Evolutionary conservation across 176 grass and related monocot species (phyloP).

Genomic region (Raddia guianensis): DNA sequence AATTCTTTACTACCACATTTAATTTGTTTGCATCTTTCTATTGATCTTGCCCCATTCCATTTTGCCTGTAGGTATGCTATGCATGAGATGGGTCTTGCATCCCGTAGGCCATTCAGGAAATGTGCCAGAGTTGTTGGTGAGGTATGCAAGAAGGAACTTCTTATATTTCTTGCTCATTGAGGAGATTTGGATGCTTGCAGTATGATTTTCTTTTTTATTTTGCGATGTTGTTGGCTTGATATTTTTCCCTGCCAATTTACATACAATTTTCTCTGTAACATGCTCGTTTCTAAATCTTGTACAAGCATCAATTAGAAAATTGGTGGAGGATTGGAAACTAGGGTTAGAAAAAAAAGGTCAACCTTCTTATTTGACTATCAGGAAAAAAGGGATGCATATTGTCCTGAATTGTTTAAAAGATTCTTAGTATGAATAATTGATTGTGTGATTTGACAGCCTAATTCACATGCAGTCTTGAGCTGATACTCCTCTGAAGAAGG

Average conservation of each 20-base stretch:
- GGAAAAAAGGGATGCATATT: not conserved
- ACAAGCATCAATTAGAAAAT: not conserved
- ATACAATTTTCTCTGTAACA: slow-evolving; percentile 5
- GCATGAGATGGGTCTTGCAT: slow-evolving; percentile 96
- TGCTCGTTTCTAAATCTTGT: not conserved
- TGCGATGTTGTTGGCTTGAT: not conserved
- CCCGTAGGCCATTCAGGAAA: slow-evolving; percentile 90
- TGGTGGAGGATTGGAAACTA: not conserved
- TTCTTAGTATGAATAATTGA: not conserved
- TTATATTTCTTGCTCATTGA: slow-evolving; percentile 11
- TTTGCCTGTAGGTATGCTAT: slow-evolving; percentile 73
- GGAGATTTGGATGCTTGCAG: slow-evolving; percentile 11
- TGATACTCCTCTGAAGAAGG: not conserved
- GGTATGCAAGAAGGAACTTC: slow-evolving; percentile 53
- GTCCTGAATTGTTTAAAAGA: not conserved
- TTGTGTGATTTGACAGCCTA: not conserved
- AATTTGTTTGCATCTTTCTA: slow-evolving; percentile 21
- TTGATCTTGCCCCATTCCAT: slow-evolving; percentile 28
- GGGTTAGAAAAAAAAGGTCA: not conserved
- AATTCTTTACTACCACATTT: slow-evolving; percentile 18
- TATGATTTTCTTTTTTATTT: slow-evolving; percentile 3
- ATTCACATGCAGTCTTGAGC: not conserved
- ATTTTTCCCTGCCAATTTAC: not conserved
- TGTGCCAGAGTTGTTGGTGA: slow-evolving; percentile 97
- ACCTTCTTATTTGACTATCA: not conserved